Conservation (phyloP, 169 alveolate genomes). For the Haemoproteus tartakovskyi region DNA sequence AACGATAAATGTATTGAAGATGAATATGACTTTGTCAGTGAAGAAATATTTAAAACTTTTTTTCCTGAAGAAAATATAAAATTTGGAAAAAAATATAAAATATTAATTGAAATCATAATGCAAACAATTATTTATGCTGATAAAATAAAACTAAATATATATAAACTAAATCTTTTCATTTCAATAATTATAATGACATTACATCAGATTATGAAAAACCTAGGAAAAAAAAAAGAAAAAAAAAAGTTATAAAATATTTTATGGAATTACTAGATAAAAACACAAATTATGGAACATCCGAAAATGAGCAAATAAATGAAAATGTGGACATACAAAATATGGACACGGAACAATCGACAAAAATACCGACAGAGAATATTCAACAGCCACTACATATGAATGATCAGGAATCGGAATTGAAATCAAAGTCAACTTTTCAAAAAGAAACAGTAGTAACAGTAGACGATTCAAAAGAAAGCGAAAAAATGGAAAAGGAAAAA, state of each 20-base stretch:
- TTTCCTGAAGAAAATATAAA: not conserved
- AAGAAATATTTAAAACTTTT: conserved; percentile 12
- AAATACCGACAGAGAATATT: too few species aligned
- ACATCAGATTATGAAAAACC: conserved; percentile 17
- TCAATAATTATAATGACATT: conserved; percentile 44
- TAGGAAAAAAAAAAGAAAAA: conserved; percentile 14
- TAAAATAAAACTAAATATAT: conserved; percentile 21
- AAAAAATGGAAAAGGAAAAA: too few species aligned
- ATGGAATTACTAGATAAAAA: conserved; percentile 21
- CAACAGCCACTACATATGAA: too few species aligned
- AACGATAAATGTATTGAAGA: conserved; percentile 13
- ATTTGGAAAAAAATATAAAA: conserved; percentile 4
- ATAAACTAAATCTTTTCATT: conserved; percentile 36
- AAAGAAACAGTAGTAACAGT: too few species aligned
- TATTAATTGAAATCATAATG: conserved; percentile 7
- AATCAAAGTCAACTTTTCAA: too few species aligned
- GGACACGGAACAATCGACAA: too few species aligned
- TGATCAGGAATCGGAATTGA: too few species aligned
- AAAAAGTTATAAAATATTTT: conserved; percentile 24
- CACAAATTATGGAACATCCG: not conserved
- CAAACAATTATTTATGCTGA: conserved; percentile 29
- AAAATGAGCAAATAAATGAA: not conserved
- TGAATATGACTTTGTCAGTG: conserved; percentile 7
- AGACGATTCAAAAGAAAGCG: too few species aligned
- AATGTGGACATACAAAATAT: too few species aligned